Conservation (phyloP, 108 stramenopile species). For the Schizochytrium sp. region DNA sequence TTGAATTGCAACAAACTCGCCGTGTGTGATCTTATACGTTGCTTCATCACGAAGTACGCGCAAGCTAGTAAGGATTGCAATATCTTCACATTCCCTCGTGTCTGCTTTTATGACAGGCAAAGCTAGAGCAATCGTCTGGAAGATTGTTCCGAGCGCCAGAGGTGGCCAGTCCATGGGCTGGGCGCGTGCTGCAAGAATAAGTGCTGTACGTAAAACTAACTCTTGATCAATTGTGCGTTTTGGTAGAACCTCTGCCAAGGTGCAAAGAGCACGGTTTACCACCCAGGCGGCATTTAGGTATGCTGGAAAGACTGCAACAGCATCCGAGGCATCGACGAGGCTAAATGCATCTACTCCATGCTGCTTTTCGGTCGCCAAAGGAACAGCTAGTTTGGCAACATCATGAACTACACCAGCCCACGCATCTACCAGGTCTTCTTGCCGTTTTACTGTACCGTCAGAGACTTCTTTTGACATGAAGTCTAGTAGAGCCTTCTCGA, state of each 20-base stretch:
- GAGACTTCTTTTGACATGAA: neutral
- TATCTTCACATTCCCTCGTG: neutral
- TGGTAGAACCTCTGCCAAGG: neutral
- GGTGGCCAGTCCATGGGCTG: slow-evolving; percentile 40
- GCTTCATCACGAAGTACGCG: neutral
- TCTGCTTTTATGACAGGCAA: neutral
- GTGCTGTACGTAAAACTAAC: neutral
- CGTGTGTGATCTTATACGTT: neutral
- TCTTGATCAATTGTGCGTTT: neutral
- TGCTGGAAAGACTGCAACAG: slow-evolving; percentile 28
- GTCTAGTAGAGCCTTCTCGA: neutral
- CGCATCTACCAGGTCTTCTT: slow-evolving; percentile 4
- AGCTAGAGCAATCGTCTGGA: neutral
- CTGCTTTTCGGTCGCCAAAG: neutral
- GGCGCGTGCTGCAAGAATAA: neutral
- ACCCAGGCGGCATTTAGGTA: slow-evolving; percentile 44
- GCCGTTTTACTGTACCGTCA: neutral
- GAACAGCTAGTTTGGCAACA: slow-evolving; percentile 18
- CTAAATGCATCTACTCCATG: neutral
- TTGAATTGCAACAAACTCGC: neutral
- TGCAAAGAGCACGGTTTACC: neutral
- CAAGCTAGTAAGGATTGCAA: neutral
- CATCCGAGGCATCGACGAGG: neutral
- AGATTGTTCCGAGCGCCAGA: slow-evolving; percentile 17
- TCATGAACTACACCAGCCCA: neutral